Evolutionary conservation across 495 filamentous ascomycete species (phyloP), one percentile per base, ranked within the genome.

Genomic region (Usnea hakonensis): DNA sequence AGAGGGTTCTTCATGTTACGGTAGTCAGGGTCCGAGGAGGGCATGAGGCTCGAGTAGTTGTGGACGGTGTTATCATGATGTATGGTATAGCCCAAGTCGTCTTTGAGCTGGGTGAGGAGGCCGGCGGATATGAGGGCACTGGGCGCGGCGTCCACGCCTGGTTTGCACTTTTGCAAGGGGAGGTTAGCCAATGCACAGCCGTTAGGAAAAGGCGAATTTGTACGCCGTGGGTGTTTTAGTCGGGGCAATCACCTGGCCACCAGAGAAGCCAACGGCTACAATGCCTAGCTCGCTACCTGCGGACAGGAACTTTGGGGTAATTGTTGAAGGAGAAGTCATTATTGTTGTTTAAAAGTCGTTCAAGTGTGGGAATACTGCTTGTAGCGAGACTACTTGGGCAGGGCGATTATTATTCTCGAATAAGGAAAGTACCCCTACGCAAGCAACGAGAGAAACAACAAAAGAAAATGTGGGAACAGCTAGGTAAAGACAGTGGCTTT

Each of bases 261-360:
- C 94, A 60, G 91, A 95, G 81, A 98, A 98, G 62, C 93, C 93
- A 23, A 97, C 94, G 33, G 93, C 92, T 43, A 97, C 90, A 56
- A 98, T 81, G 61, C 94, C 94, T 59, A 98, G 82, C 65, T 97
- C 85, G 71, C 87, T 78, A 56, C 83, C 80, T 64, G 85, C 78
- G 64, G 85, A 76, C 63, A 98, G 88, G 77, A 96, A 98, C 67
- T 87, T 90, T 68, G 90, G 86, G 61, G 80, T 68, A 65, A 95
- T 82, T 56, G 87, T 89, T 3, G 90, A 85, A 21, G 90, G 90
- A 64, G 78, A 76, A 38, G 83, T 84, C 84, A 87, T 86, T 66
- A 53, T 61, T 37, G 43, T 53, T 28, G 26, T 63, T 54, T 14
- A 38, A 32, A 48, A 58, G 72, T 33, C 16, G 46, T 35, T 30